A percentile compares a stretch with the other conserved stretches of the same genome.
phyloP scores from a whole-genome alignment of 345 rosid genomes.

The Noccaea caerulescens region DNA sequence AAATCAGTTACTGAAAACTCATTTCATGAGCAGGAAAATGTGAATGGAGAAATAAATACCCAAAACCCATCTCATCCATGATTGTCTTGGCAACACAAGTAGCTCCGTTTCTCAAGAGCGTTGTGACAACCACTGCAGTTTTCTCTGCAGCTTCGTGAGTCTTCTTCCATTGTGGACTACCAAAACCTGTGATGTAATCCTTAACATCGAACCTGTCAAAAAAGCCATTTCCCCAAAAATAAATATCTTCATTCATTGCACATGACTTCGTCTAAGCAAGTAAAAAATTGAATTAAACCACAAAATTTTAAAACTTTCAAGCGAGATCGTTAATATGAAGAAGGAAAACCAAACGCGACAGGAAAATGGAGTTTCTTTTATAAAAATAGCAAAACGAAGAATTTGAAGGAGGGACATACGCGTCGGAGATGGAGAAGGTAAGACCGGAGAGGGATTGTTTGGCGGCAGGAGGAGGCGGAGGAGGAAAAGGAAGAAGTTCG shows the following conservation, averaged over 20 bases:
- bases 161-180: conserved; percentile 78
- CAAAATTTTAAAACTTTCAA: conserved; percentile 5
- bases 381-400: neutral
- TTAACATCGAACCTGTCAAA: conserved; percentile 76
- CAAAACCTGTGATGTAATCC: conserved; percentile 79
- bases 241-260: neutral
- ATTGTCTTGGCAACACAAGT: conserved; percentile 90
- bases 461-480: conserved; percentile 90
- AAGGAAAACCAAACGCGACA: neutral
- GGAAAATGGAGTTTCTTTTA: neutral
- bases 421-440: conserved; percentile 81
- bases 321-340: conserved; percentile 6
- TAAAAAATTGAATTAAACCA: conserved; percentile 2
- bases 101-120: conserved; percentile 82
- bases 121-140: conserved; percentile 71
- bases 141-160: conserved; percentile 75
- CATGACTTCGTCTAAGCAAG: conserved; percentile 16
- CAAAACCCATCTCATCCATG: conserved; percentile 78
- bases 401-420: conserved; percentile 46
- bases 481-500: conserved; percentile 74
- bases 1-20: neutral
- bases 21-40: neutral
- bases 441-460: conserved; percentile 67
- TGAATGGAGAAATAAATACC: conserved; percentile 52
- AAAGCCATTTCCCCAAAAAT: conserved; percentile 12